Conservation (phyloP, 257 asterid genomes). For the Capsicum baccatum region DNA sequence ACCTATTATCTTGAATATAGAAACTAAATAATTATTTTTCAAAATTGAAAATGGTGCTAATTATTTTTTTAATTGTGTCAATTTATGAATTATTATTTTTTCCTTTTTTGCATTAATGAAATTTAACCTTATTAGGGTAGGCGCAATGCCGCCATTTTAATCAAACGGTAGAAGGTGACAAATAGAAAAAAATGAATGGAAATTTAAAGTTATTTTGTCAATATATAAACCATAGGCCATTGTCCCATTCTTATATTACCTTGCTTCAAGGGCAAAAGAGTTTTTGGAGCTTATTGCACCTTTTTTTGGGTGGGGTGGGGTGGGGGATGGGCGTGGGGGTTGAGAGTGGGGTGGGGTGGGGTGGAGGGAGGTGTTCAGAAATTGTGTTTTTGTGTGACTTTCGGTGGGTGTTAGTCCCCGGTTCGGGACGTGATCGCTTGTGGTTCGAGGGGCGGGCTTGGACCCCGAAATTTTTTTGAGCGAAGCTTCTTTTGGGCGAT, state of each 20-base stretch:
- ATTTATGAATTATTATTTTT: slow-evolving; percentile 37
- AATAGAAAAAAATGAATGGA: slow-evolving; percentile 25
- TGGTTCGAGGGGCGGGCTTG: too few relatives aligned
- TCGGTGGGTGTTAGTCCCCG: too few relatives aligned
- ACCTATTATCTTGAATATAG: background rate
- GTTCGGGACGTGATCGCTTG: too few relatives aligned
- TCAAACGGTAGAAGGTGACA: slow-evolving; percentile 38
- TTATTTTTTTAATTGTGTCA: slow-evolving; percentile 2
- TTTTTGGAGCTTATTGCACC: slow-evolving; percentile 32
- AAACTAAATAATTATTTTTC: background rate
- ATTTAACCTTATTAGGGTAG: slow-evolving; percentile 44
- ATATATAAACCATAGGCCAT: slow-evolving; percentile 37
- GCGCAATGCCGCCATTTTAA: slow-evolving; percentile 39
- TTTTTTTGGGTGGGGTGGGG: background rate
- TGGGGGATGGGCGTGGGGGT: too few relatives aligned
- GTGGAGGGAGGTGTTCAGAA: too few relatives aligned
- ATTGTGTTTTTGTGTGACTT: too few relatives aligned
- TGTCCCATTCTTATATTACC: slow-evolving; percentile 52
- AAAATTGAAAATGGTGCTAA: background rate
- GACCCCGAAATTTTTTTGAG: too few relatives aligned
- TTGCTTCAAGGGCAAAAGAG: slow-evolving; percentile 46
- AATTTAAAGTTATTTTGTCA: slow-evolving; percentile 5
- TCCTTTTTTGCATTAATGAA: slow-evolving; percentile 57
- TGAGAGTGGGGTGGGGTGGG: background rate
- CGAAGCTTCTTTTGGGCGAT: too few relatives aligned